Percentiles rank a stretch among this genome's conserved stretches.
These are phyloP conservation scores for Lasiodiplodia sp. DNA, from an alignment of 2,329 filamentous ascomycete species.

Conservation along the genomic window DNA sequence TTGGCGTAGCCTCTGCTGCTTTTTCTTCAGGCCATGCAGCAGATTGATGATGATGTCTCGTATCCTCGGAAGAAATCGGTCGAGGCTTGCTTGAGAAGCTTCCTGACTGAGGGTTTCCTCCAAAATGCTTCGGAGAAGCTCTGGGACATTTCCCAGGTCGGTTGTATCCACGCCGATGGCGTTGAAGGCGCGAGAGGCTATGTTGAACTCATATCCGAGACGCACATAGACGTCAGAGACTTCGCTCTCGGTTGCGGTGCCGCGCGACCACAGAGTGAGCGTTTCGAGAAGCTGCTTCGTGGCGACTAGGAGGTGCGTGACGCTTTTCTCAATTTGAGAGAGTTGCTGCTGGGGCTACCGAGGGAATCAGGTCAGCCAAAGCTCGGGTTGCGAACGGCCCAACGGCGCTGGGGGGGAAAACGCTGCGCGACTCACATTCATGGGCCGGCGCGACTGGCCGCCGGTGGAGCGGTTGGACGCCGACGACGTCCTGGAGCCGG, in stretches of 20 bases:
- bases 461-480: slow-evolving; percentile 69
- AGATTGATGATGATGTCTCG: slow-evolving; percentile 99
- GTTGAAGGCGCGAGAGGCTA: slow-evolving; percentile 95
- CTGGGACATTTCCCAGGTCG: slow-evolving; percentile 94
- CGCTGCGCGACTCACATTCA: slow-evolving; percentile 44
- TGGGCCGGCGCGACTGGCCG: slow-evolving; percentile 45
- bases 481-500: slow-evolving; percentile 70
- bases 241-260: slow-evolving; percentile 88
- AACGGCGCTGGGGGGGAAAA: slow-evolving; percentile 15
- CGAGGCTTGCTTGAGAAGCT: slow-evolving; percentile 89
- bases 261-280: slow-evolving; percentile 95
- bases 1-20: slow-evolving; percentile 84
- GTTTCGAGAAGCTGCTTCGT: slow-evolving; percentile 98
- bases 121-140: slow-evolving; percentile 85
- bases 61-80: slow-evolving; percentile 91
- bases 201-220: slow-evolving; percentile 98
- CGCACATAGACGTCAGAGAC: slow-evolving; percentile 98
- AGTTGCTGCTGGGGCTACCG: slow-evolving; percentile 74
- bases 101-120: slow-evolving; percentile 97
- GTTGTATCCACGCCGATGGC: slow-evolving; percentile 95
- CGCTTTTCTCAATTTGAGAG: slow-evolving; percentile 98
- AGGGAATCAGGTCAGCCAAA: slow-evolving; percentile 23
- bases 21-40: slow-evolving; percentile 93
- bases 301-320: slow-evolving; percentile 94
- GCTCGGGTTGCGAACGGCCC: background rate